Evolutionary conservation across 179 eudicot genomes (phyloP).

Genomic region (Heliamphora pulchella): DNA sequence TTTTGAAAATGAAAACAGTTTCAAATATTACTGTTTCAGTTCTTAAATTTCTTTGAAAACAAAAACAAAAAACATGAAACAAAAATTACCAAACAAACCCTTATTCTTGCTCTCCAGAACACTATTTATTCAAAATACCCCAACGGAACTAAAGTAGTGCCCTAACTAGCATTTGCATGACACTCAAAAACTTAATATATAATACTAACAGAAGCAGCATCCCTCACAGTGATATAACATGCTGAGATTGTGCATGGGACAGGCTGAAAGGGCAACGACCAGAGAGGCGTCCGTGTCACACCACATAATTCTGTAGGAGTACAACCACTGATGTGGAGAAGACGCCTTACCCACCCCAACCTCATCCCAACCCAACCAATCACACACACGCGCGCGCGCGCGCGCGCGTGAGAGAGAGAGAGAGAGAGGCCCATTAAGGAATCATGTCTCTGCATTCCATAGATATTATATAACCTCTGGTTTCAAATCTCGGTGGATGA

Average conservation of each 20-base stretch:
- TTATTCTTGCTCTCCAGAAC: slow-evolving; percentile 5
- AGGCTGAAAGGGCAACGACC: neutral
- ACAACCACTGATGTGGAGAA: neutral
- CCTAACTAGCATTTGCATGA: neutral
- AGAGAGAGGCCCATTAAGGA: neutral
- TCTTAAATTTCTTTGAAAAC: too few relatives aligned
- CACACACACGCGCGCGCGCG: neutral
- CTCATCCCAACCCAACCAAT: too few relatives aligned
- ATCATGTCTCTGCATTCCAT: neutral
- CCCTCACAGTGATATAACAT: neutral
- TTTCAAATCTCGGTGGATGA: slow-evolving; percentile 48
- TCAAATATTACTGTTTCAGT: too few relatives aligned
- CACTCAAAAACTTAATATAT: neutral
- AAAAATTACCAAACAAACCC: too few relatives aligned
- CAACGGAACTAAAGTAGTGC: neutral
- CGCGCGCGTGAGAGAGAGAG: neutral
- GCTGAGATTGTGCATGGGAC: neutral
- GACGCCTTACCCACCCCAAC: neutral
- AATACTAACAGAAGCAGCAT: neutral
- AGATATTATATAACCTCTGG: slow-evolving; percentile 35
- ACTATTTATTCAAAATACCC: neutral
- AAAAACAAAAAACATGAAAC: too few relatives aligned
- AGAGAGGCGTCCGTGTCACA: neutral
- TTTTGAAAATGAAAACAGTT: too few relatives aligned
- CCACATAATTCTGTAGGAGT: neutral